Base-by-base conservation (phyloP, 192 early-diverging fungal genomes). In the Coemansia sp. region DNA sequence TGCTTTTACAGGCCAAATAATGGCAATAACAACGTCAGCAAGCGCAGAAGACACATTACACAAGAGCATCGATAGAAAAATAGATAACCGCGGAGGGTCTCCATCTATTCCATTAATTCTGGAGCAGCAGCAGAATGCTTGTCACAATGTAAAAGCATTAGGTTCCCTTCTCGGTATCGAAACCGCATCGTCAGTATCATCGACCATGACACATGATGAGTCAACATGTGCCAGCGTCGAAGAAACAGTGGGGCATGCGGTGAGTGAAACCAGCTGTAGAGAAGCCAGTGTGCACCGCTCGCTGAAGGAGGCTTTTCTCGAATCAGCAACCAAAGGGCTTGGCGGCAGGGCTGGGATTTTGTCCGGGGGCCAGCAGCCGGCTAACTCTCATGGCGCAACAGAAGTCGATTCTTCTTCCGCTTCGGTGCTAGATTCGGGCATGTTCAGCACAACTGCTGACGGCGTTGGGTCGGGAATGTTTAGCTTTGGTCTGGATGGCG, bases 21-120 rank as follows among this genome's bases (percentile, higher is more conserved):
- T 32, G 32, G 32, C 32, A 60, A 65, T 32, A 62, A 41, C 61
- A 74, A 46, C 61, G 67, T 65, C 45, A 62, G 65, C 63, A 43
- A 15, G 21, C 46, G 69, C 66, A 66, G 66, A 39, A 26, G 22
- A 13, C 39, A 32, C 32, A 32, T 32, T 32, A 32, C 32, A 32
- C 32, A 32, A 4, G 32, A 32, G 32, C 0, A 32, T 32, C 32
- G 32, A 32, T 32, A 32, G 32, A 32, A 32, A 32, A 32, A 32
- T 62, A 8, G 57, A 39, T 1, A 59, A 59, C 18, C 40, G 15
- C 12, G 26, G 32, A 18, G 42, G 68, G 3, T 77, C 80, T 8
- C 80, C 74, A 18, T 77, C 80, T 21, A 65, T 77, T 5, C 74
- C 80, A 11, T 66, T 77, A 15, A 66, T 71, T 26, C 47, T 70